These are phyloP conservation scores for Carex littledalei DNA, from an alignment of 176 grass and related monocot species.

Conservation along the genomic window DNA sequence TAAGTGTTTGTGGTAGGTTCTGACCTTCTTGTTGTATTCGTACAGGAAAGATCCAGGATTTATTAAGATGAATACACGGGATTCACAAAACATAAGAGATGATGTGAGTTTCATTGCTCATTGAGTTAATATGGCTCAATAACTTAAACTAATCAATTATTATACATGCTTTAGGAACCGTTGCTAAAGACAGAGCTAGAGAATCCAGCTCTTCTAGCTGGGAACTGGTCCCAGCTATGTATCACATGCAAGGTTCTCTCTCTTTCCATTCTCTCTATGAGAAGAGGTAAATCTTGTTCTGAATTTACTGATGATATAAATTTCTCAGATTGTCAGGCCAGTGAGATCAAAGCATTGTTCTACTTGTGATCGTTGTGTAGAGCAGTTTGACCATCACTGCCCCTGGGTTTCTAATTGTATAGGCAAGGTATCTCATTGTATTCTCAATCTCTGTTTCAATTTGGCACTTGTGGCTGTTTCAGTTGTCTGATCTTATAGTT, in stretches of 20 bases:
- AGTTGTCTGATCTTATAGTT: constrained; percentile 22
- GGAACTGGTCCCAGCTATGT: constrained; percentile 96
- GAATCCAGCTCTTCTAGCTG: constrained; percentile 70
- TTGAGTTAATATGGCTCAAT: constrained; percentile 15
- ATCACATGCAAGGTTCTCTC: constrained; percentile 92
- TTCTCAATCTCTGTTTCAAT: constrained; percentile 2
- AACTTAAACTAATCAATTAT: constrained; percentile 8
- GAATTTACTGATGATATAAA: constrained; percentile 32
- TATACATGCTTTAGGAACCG: constrained; percentile 65
- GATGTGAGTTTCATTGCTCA: constrained; percentile 73
- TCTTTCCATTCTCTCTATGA: constrained; percentile 4
- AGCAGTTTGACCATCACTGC: constrained; percentile 99
- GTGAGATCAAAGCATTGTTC: constrained; percentile 92
- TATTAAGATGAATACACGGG: constrained; percentile 54
- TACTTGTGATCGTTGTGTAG: constrained; percentile 96
- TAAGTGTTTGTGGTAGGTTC: neutral
- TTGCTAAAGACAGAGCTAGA: constrained; percentile 84
- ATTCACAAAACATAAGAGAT: constrained; percentile 75
- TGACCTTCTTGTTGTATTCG: constrained; percentile 17
- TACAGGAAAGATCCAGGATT: constrained; percentile 96
- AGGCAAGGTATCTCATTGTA: constrained; percentile 57
- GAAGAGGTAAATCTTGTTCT: constrained; percentile 16
- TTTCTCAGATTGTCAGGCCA: constrained; percentile 82
- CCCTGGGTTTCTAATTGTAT: constrained; percentile 99
- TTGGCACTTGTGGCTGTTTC: neutral